Evolutionary conservation across 352 stramenopile genomes (phyloP).

Genomic region (Pythium sp.): DNA sequence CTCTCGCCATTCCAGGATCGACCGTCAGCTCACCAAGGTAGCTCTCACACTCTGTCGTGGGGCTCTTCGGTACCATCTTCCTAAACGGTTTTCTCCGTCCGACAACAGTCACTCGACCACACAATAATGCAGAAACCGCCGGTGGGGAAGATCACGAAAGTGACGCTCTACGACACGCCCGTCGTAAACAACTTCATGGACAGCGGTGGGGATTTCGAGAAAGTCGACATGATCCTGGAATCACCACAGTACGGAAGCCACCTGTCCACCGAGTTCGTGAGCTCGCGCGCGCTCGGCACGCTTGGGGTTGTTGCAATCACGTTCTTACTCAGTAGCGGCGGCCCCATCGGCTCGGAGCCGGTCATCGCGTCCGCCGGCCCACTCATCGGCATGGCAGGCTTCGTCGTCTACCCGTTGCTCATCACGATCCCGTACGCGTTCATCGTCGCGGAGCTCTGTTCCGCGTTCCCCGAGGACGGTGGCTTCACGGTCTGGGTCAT

Average conservation of each 20-base stretch:
- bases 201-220: slow-evolving; percentile 16
- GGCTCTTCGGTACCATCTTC: neutral
- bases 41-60: too few species aligned
- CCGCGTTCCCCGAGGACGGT: slow-evolving; percentile 59
- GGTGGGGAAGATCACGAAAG: neutral
- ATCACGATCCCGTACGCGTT: slow-evolving; percentile 69
- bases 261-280: slow-evolving; percentile 18
- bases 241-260: neutral
- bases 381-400: slow-evolving; percentile 55
- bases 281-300: slow-evolving; percentile 26
- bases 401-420: slow-evolving; percentile 65
- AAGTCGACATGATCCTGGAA: slow-evolving; percentile 25
- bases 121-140: neutral
- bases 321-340: slow-evolving; percentile 46
- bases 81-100: neutral
- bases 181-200: neutral
- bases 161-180: slow-evolving; percentile 2
- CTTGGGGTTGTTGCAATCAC: slow-evolving; percentile 42
- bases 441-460: slow-evolving; percentile 72
- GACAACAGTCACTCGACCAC: neutral
- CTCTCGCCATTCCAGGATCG: too few species aligned
- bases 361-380: slow-evolving; percentile 64
- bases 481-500: slow-evolving; percentile 80
- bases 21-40: too few species aligned
- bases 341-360: slow-evolving; percentile 50